Evolutionary conservation across 495 filamentous ascomycete genomes (phyloP).

Genomic region (Xylaria bambusicola): DNA sequence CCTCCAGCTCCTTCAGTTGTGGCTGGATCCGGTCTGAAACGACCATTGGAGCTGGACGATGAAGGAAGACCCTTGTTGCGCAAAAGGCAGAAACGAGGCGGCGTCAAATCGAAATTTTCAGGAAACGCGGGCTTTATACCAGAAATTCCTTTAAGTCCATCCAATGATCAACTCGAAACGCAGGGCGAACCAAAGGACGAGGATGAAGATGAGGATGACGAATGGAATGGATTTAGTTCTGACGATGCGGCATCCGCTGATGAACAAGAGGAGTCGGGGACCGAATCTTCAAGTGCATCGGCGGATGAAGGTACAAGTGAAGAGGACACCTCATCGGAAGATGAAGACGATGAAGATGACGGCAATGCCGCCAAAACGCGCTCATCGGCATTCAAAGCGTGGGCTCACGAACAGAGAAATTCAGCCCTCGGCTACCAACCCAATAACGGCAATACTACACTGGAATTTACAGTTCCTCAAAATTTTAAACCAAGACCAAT

Average conservation of each 20-base stretch:
- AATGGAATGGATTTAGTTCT: constrained; percentile 44
- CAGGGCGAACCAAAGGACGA: constrained; percentile 18
- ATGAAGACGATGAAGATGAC: constrained; percentile 29
- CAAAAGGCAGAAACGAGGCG: constrained; percentile 61
- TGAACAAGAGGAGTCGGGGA: constrained; percentile 21
- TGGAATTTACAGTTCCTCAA: constrained; percentile 46
- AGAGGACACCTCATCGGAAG: constrained; percentile 20
- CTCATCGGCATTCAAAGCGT: constrained; percentile 84
- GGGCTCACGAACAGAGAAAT: constrained; percentile 86
- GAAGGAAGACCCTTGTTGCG: constrained; percentile 79
- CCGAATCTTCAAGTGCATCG: constrained; percentile 20
- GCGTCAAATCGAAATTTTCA: constrained; percentile 48
- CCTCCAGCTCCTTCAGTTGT: constrained; percentile 7
- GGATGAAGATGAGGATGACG: constrained; percentile 37
- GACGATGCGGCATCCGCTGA: constrained; percentile 23
- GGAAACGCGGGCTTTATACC: constrained; percentile 32
- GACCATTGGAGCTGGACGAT: constrained; percentile 76
- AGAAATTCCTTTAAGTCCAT: constrained; percentile 63
- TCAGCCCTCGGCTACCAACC: constrained; percentile 60
- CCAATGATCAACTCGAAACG: constrained; percentile 46
- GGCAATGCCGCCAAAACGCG: constrained; percentile 42
- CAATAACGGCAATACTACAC: constrained; percentile 26
- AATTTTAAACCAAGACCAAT: constrained; percentile 61
- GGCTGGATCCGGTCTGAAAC: constrained; percentile 81
- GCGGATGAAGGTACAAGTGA: constrained; percentile 5